Base-by-base conservation (phyloP, 2,329 filamentous ascomycete genomes). In the Fusarium globosum region DNA sequence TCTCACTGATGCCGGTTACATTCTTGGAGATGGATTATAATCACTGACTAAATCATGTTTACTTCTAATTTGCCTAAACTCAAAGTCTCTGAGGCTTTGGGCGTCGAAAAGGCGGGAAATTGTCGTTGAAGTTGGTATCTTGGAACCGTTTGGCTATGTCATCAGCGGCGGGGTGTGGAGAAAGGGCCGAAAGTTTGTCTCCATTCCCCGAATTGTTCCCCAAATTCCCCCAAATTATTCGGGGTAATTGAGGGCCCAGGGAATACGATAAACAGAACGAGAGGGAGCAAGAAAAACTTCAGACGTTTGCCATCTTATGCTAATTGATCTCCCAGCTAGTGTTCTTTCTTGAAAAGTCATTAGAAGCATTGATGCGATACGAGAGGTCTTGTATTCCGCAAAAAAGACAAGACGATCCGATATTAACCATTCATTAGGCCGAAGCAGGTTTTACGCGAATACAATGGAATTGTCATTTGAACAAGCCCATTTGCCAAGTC, bases 131-230 rank as follows among this genome's bases (percentile, higher is more conserved):
- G 1, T 0, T 23, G 28, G 7, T 18, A 39, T 48, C 39, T 45
- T 39, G 35, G 23, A 52, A 26, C 45, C 15, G 8, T 15, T 59
- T 56, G 39, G 48, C 60, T 61, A 70, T 65, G 64, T 73, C 73
- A 69, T 68, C 56, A 60, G n/a, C 56, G 45, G 45, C 28, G 30
- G 21, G 51, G 62, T 71, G 72, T 70, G 74, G 76, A 75, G 76
- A 78, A 78, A 76, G 74, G 69, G 28, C 76, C 71, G 66, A 78
- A 73, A 28, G 63, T n/a, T 55, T 41, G 28, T 49, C 56, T 53
- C 41, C 46, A 35, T 58, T 64, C 70, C 70, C 60, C 70, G 36
- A 73, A 60, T 71, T 71, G 56, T 60, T 59, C 58, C 57, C 62
- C 58, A 52, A 71, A 57, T 64, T 73, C 72, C 65, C 71, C 73